Conservation (phyloP, 1,139 yeast genomes). For the Sugiyamaella grinbergsii region DNA sequence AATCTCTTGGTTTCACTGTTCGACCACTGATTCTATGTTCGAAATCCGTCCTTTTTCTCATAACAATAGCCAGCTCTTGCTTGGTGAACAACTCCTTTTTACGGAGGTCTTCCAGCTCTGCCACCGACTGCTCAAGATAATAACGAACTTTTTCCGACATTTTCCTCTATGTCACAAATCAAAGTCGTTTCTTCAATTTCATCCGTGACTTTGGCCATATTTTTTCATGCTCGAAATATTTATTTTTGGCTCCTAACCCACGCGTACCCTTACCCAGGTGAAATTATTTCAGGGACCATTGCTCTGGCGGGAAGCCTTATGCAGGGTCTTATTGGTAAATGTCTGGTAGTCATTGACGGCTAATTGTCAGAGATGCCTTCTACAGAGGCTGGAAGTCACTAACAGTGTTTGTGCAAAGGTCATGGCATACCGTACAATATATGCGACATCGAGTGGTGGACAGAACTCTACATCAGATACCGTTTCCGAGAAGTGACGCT, state of each 20-base stretch:
- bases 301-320: too few species aligned
- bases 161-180: too few species aligned
- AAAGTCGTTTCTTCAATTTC: too few species aligned
- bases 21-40: conserved; percentile 89
- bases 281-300: conserved; percentile 10
- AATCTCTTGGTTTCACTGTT: conserved; percentile 79
- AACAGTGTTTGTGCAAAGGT: too few species aligned
- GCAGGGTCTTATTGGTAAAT: not conserved
- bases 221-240: conserved; percentile 2
- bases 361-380: too few species aligned
- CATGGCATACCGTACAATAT: too few species aligned
- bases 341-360: too few species aligned
- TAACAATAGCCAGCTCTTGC: conserved; percentile 78
- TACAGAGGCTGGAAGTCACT: too few species aligned
- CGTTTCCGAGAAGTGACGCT: too few species aligned
- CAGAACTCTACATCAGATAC: too few species aligned
- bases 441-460: too few species aligned
- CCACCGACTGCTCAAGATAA: conserved; percentile 81
- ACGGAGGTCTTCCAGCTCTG: conserved; percentile 87
- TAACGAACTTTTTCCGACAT: conserved; percentile 80
- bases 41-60: conserved; percentile 93
- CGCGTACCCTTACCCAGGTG: conserved; percentile 7
- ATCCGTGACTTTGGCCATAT: too few species aligned
- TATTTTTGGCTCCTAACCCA: conserved; percentile 7
- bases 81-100: conserved; percentile 69